Percentiles rank a stretch among this genome's conserved stretches.
phyloP scores from a whole-genome alignment of 116 monocot genomes.

The Trichopus zeylanicus region DNA sequence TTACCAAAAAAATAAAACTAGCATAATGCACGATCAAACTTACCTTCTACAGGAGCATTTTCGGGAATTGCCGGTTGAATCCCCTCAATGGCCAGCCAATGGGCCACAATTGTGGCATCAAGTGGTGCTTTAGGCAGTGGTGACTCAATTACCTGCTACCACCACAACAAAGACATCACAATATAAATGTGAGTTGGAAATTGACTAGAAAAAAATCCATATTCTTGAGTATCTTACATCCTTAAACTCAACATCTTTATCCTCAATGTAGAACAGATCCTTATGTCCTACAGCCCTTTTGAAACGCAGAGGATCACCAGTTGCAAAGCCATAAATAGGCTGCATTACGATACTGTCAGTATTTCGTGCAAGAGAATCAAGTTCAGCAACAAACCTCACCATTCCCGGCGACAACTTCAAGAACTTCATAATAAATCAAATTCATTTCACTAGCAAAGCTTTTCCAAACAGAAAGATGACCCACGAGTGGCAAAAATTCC shows the following conservation, averaged over 20 bases:
- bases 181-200: neutral
- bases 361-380: slow-evolving; percentile 1
- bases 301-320: slow-evolving; percentile 83
- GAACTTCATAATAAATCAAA: too few relatives aligned
- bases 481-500: too few relatives aligned
- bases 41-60: slow-evolving; percentile 87
- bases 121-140: slow-evolving; percentile 97
- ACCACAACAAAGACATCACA: neutral
- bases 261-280: slow-evolving; percentile 97
- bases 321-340: slow-evolving; percentile 99
- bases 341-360: slow-evolving; percentile 20
- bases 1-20: neutral
- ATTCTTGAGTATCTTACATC: slow-evolving; percentile 41
- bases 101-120: slow-evolving; percentile 71
- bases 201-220: slow-evolving; percentile 6
- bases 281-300: slow-evolving; percentile 92
- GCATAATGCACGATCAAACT: neutral
- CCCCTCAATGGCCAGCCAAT: slow-evolving; percentile 96
- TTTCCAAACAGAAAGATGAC: too few relatives aligned
- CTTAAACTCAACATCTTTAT: slow-evolving; percentile 90
- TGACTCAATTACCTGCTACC: slow-evolving; percentile 72
- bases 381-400: too few relatives aligned
- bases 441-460: too few relatives aligned
- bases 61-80: slow-evolving; percentile 95
- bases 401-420: too few relatives aligned